Evolutionary conservation across 2,329 filamentous ascomycete species (phyloP), one percentile per base, ranked within the genome.

Genomic region (Apiospora arundinis): DNA sequence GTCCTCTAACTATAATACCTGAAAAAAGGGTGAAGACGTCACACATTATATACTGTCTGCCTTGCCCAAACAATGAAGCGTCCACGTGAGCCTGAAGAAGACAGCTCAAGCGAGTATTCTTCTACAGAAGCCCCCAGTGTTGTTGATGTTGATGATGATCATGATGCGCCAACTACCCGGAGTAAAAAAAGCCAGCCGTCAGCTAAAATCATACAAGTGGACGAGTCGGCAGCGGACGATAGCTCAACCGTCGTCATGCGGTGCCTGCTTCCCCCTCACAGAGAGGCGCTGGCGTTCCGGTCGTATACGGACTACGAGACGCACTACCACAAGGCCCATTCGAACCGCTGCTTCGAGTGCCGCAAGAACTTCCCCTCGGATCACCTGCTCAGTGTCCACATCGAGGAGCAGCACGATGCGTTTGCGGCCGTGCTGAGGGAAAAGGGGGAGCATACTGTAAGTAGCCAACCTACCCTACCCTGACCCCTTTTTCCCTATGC

Each of bases 361-460:
- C 86, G 88, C 70, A 94, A 90, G 80, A 98, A 98, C 80, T 94
- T 98, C 74, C 96, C 96, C 1, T 95, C 94, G 0, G 88, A 91
- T 46, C 92, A 95, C 80, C 91, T 96, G 70, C 86, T 99, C 68
- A 86, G 88, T 71, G 82, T 98, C 65, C 96, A 99, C 79, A 95
- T 97, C 74, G 91, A 95, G 75, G 96, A 98, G 81, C 93, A 92
- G 75, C 96, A 98, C 81, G 95, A 99, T 82, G 90, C 94, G 9
- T 87, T 98, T 72, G 86, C 89, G 49, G 91, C 90, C 68, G 88
- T 93, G 14, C 90, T 87, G 78, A 89, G 91, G 75, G 94, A 94
- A 69, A 89, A 90, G 76, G 96, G 95, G 60, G 95, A 97, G 79
- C 95, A 94, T 78, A 98, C 93, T 46, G 93, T 95, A 84, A 81